These are phyloP conservation scores for Stylonectria norvegica DNA, from an alignment of 2,329 filamentous ascomycete species.

Conservation along the genomic window DNA sequence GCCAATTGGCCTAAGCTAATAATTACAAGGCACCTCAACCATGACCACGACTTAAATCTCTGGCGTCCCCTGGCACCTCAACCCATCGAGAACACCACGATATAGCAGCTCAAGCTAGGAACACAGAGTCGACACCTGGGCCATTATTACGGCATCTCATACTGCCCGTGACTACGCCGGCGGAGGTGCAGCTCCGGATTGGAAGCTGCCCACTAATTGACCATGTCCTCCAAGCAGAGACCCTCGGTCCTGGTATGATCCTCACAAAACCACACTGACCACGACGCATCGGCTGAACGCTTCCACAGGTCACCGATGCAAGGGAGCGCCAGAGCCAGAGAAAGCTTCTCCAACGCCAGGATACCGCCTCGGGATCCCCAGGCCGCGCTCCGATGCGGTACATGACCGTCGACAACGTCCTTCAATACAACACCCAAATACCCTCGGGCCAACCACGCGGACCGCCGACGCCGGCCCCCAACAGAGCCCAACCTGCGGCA, in stretches of 20 bases:
- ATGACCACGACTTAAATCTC: conserved; percentile 19
- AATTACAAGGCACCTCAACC: no score
- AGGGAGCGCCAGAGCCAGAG: conserved; percentile 35
- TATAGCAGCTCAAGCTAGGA: no score
- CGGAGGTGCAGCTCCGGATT: no score
- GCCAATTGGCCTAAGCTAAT: conserved; percentile 22
- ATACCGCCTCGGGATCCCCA: conserved; percentile 28
- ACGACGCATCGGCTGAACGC: conserved; percentile 13
- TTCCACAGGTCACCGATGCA: conserved; percentile 37
- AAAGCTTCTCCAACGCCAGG: conserved; percentile 32
- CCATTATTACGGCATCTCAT: no score
- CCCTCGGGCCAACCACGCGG: conserved; percentile 87
- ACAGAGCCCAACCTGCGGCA: no score
- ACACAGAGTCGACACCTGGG: no score
- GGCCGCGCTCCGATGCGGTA: conserved; percentile 59
- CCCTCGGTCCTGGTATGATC: conserved; percentile 56
- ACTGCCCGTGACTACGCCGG: no score
- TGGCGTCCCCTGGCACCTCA: no score
- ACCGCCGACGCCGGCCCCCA: conserved; percentile 56
- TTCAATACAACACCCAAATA: conserved; percentile 91
- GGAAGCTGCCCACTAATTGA: no score
- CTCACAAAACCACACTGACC: background rate
- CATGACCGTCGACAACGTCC: conserved; percentile 89
- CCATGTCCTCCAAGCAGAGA: conserved; percentile 51
- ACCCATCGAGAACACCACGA: no score